Base-by-base conservation (phyloP, 352 stramenopile species). In the Globisporangium viniferum region DNA sequence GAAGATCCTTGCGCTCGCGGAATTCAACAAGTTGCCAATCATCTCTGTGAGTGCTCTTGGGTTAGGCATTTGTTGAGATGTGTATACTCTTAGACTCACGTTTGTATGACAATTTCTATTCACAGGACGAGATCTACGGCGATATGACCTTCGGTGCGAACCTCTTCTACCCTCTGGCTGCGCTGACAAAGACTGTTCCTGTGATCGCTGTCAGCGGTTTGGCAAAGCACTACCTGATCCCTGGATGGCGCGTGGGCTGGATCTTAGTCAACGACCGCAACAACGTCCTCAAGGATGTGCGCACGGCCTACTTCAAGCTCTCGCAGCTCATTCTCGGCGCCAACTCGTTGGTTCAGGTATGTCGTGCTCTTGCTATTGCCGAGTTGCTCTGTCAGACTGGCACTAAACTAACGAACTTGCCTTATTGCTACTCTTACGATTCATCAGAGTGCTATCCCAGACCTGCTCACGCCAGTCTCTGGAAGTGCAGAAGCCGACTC, bases 221-320 rank as follows among this genome's bases (percentile, higher is more conserved):
- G 18, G 95, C 94, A 14, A 99, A 99, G 78, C 94, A 98, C 68
- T 99, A 97, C 73, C 76, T 98, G 20, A 82, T 99, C 20, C 95
- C 97, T 20, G 97, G 97, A 35, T 99, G 95, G 93, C 87, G 97
- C 63, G 82, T 99, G 8, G 97, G 97, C 24, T 99, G 97, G 96
- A 70, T 98, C 56, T 84, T 97, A 59, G 92, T 99, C 62, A 90
- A 98, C 68, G 96, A 99, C 73, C 88, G 89, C 68, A 82, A 90
- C 67, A 62, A 89, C 46, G 66, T 90, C 29, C 59, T 94, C 27
- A 81, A 84, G 59, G 80, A 97, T 64, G 84, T 99, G 0, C 84
- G 94, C 49, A 82, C 79, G 5, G 96, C 92, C 12, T 94, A 97
- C 49, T 90, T 94, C 59, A 94, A 93, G 51, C 78, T 99, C 6